Conservation (phyloP, 371 early-diverging fungal genomes). For the Ecytonucleospora hepatopenaei region DNA sequence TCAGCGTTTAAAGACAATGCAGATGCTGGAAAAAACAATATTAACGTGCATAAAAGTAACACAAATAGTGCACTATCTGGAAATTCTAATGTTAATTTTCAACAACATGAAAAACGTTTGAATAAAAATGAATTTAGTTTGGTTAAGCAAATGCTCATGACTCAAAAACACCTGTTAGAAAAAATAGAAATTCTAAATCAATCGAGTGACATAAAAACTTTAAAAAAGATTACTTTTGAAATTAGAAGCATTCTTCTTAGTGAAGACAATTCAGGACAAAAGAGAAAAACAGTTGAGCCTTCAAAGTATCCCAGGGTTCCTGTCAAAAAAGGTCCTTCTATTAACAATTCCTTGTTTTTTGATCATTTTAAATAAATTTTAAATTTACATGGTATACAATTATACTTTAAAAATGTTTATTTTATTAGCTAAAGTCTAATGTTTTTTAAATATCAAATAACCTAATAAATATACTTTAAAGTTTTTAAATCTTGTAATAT, state of each 20-base stretch:
- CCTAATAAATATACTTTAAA: too few relatives aligned
- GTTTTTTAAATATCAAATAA: too few relatives aligned
- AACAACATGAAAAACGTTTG: too few relatives aligned
- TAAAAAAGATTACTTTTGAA: conserved; percentile 16
- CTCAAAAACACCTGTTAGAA: conserved; percentile 30
- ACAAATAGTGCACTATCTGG: too few relatives aligned
- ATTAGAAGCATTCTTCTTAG: conserved; percentile 17
- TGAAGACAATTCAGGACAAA: background rate
- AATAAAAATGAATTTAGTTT: conserved; percentile 3
- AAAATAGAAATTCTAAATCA: conserved; percentile 1
- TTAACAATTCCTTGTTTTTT: background rate
- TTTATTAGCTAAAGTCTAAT: background rate
- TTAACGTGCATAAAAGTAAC: too few relatives aligned
- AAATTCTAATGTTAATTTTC: too few relatives aligned
- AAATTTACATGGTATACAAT: background rate
- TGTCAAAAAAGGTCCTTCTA: background rate
- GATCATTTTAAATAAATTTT: background rate
- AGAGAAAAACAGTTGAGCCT: background rate
- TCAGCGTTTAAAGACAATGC: too few relatives aligned
- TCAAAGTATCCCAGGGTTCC: background rate
- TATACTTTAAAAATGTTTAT: background rate
- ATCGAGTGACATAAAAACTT: background rate
- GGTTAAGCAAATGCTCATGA: conserved; percentile 18
- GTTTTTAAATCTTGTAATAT: background rate
- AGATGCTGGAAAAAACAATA: too few relatives aligned